Evolutionary conservation across 1,284 basidiomycete species (phyloP), one percentile per base, ranked within the genome.

Genomic region (Austropuccinia psidii): DNA sequence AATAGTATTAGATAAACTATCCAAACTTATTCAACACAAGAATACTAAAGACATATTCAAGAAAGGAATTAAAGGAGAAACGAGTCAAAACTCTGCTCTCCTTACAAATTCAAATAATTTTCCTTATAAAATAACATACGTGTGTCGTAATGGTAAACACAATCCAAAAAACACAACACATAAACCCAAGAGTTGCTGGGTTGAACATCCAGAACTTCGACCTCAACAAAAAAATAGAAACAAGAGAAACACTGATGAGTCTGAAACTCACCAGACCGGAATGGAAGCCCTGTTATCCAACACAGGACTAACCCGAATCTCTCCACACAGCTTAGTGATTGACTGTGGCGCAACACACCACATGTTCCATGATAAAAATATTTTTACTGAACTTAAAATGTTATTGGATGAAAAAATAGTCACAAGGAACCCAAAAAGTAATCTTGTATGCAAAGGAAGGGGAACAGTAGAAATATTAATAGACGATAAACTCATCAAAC

Each of bases 301-400:
- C 24, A 62, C 60, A 15, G 24, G n/a, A 9, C 4, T 9, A 3
- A 13, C 15, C 7, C 27, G 4, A 4, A 17, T n/a, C 15, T 3
- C 21, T 19, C 21, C 6, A n/a, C 39, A 5, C 4, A 29, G 17
- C 19, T 29, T 27, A 1, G 24, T 62, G 1, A 21, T 62, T 5
- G 60, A 62, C 24, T 43, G 24, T 29, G 60, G 60, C 5, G 60
- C 60, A 2, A 62, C 39, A 17, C 19, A 62, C 41, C 60, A 62
- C 21, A 62, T 62, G 39, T 29, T 62, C n/a, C 39, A 60, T 17
- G 3, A 4, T 7, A 4, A 41, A 2, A n/a, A 21, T 3, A 24
- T 21, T 24, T 60, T 60, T 24, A n/a, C 19, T n/a, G 3, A 4
- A 27, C n/a, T n/a, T n/a, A 27, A 24, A 21, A 27, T 7, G 4